Conservation (phyloP, 2,329 filamentous ascomycete species). For the Elsinoe ampelina region DNA sequence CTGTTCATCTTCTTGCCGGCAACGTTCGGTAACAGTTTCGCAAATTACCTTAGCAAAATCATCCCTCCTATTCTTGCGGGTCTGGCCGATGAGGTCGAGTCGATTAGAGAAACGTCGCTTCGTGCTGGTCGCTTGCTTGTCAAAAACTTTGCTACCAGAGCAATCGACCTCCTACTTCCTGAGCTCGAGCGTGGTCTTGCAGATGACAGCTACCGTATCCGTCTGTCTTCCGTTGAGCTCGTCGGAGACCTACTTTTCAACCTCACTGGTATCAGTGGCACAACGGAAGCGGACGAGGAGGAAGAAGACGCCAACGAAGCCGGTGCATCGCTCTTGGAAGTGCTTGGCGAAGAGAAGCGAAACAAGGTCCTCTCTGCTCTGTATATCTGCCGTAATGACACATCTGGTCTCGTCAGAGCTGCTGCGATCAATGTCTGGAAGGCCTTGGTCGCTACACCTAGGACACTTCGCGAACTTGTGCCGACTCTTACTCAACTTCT, state of each 20-base stretch:
- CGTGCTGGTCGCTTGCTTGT: conserved; percentile 88
- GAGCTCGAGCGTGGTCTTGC: conserved; percentile 92
- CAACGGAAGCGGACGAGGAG: conserved; percentile 64
- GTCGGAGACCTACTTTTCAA: conserved; percentile 97
- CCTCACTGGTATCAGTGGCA: conserved; percentile 83
- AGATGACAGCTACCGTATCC: conserved; percentile 96
- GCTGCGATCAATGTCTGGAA: conserved; percentile 95
- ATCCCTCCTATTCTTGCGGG: conserved; percentile 92
- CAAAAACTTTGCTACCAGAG: conserved; percentile 94
- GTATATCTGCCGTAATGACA: conserved; percentile 97
- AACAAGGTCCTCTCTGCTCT: conserved; percentile 96
- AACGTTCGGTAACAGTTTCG: conserved; percentile 97
- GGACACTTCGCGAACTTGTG: conserved; percentile 87
- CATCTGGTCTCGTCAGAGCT: conserved; percentile 77
- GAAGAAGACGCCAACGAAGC: conserved; percentile 78
- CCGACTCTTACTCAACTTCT: conserved; percentile 91
- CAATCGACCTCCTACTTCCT: conserved; percentile 86
- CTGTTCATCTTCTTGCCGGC: conserved; percentile 98
- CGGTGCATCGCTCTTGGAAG: conserved; percentile 83
- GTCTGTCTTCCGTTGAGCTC: conserved; percentile 94
- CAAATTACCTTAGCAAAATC: conserved; percentile 88
- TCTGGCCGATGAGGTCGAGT: conserved; percentile 90
- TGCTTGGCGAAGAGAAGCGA: conserved; percentile 88
- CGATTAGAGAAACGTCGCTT: conserved; percentile 92
- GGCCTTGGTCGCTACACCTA: conserved; percentile 82